These are phyloP conservation scores for Hypoxylon fragiforme DNA, from an alignment of 495 filamentous ascomycete species.

Conservation along the genomic window DNA sequence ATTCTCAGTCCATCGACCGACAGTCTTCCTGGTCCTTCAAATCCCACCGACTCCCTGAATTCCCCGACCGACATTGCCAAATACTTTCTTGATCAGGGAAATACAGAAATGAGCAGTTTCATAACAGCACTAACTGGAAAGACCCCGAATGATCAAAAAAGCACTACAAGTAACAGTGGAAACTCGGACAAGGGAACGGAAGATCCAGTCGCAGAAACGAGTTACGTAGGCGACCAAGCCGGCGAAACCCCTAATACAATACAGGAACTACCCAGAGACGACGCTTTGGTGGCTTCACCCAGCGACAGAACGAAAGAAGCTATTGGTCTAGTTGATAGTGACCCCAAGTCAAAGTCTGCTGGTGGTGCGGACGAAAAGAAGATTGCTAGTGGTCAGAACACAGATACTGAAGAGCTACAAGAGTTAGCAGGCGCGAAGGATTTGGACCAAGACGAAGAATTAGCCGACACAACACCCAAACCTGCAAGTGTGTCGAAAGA, in stretches of 20 bases:
- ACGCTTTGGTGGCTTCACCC: conserved; percentile 9
- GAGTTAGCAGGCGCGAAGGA: background rate
- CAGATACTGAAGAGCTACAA: background rate
- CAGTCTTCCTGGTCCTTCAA: conserved; percentile 3
- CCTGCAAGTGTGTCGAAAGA: conserved; percentile 26
- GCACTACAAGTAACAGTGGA: background rate
- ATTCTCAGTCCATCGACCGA: background rate
- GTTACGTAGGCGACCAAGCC: background rate
- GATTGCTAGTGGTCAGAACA: background rate
- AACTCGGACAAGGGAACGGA: background rate
- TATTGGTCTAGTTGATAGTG: background rate
- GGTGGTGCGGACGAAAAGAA: background rate
- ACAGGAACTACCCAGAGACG: conserved; percentile 20
- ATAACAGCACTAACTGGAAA: conserved; percentile 18
- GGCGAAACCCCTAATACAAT: background rate
- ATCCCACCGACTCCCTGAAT: conserved; percentile 15
- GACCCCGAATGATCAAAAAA: background rate
- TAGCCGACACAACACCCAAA: background rate
- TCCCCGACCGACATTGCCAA: conserved; percentile 28
- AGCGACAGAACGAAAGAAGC: conserved; percentile 17
- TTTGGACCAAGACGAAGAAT: background rate
- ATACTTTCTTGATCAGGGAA: conserved; percentile 32
- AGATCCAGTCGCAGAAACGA: background rate
- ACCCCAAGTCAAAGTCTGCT: background rate
- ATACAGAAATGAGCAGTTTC: conserved; percentile 34